Evolutionary conservation across 1,284 basidiomycete species (phyloP), one percentile per base, ranked within the genome.

Genomic region (Cutaneotrichosporon spelunceum): DNA sequence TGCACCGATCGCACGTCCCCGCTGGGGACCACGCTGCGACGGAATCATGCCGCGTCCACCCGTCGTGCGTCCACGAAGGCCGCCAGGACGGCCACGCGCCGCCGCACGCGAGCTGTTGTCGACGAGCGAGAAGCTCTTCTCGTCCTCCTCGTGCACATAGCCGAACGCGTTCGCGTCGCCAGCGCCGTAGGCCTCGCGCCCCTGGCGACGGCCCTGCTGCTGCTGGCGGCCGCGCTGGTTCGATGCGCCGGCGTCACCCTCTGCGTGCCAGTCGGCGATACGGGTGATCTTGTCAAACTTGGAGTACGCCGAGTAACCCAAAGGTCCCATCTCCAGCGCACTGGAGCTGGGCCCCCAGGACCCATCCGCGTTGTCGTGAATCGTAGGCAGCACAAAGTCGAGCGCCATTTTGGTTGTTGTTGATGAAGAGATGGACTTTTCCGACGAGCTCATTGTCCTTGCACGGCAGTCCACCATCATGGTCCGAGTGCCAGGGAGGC

Each of bases 61-160:
- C 14, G 61, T 52, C 24, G 60, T 65, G 33, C 63, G 65, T 11
- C 68, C 68, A 39, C 67, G 61, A 21, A 45, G 26, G 2, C 55
- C 47, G 30, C 45, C 29, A 13, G 56, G 21, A 23, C 64, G 64
- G 11, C 68, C 67, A 75, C 78, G 30, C 23, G 81, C 82, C 61
- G 88, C 81, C 33, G 88, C 88, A 63, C 85, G 68, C 53, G 77
- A 70, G 55, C 81, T 78, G 52, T 77, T 93, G 78, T 98, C 94
- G 59, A 99, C 96, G 56, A 99, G 84, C 49, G 91, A 95, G 85
- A 99, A 99, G 62, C 88, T 91, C 29, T 93, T 91, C 81, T 99
- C 96, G 77, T 99, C 95, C 79, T 99, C 95, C 67, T 91, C 93
- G 81, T 98, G 94, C 83, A 95, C 94, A 81, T 97, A 97, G 29